Conservation (phyloP, 345 rosid species). For the Limnanthes douglasii region DNA sequence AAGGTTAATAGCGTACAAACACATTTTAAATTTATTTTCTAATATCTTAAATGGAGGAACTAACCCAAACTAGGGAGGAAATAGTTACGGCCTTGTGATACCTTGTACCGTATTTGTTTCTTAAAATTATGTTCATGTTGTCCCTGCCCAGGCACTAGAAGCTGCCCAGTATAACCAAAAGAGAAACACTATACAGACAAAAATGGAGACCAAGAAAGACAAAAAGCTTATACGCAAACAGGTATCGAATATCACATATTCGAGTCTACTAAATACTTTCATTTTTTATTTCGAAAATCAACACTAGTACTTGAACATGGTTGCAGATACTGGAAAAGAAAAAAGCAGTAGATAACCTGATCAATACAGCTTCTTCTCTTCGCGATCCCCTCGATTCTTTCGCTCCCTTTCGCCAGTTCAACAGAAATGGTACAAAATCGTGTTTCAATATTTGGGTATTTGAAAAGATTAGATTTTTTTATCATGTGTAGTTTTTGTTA, state of each 20-base stretch:
- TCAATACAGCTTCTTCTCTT: constrained; percentile 46
- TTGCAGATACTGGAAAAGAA: constrained; percentile 54
- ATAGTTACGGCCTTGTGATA: no score
- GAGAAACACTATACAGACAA: background rate
- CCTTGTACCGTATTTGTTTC: no score
- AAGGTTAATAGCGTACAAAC: no score
- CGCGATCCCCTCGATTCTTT: constrained; percentile 52
- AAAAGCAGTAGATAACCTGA: constrained; percentile 34
- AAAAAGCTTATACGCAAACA: constrained; percentile 30
- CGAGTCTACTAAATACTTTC: no score
- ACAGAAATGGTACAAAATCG: constrained; percentile 31
- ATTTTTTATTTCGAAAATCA: background rate
- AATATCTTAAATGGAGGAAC: no score
- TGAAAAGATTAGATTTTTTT: background rate
- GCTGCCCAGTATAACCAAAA: background rate
- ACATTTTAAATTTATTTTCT: no score
- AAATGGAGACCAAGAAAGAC: constrained; percentile 26
- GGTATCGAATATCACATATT: constrained; percentile 1
- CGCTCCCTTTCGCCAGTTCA: constrained; percentile 34
- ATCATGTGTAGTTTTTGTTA: background rate
- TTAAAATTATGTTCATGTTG: no score
- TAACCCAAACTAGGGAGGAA: no score
- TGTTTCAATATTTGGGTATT: background rate
- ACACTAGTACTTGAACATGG: background rate
- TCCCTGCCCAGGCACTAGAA: no score